Conservation (phyloP, 148 eudicot genomes). For the Heliosperma pusillum region DNA sequence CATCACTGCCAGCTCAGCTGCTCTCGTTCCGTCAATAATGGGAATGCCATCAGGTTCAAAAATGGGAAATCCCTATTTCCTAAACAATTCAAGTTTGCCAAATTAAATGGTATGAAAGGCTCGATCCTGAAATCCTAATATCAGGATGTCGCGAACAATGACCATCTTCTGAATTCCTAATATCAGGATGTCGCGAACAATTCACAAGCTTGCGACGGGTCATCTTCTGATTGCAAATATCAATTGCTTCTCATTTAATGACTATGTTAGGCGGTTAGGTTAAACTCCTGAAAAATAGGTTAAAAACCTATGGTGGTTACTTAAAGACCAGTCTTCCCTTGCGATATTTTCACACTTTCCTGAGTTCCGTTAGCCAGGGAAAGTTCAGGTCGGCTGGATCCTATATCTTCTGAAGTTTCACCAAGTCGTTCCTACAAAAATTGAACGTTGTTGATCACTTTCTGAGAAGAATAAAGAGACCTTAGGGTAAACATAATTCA, state of each 20-base stretch:
- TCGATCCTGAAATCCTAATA: conserved; percentile 29
- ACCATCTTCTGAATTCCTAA: conserved; percentile 13
- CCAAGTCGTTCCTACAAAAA: conserved; percentile 83
- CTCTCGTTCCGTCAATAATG: conserved; percentile 13
- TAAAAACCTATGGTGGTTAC: conserved; percentile 19
- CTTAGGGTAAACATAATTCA: too few species aligned
- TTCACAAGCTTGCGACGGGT: too few species aligned
- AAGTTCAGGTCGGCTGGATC: conserved; percentile 40
- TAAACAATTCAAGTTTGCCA: conserved; percentile 13
- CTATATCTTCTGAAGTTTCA: conserved; percentile 48
- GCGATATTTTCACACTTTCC: conserved; percentile 36
- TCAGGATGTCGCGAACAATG: conserved; percentile 25
- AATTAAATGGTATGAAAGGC: conserved; percentile 9
- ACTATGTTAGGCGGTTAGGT: conserved; percentile 39
- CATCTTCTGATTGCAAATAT: conserved; percentile 8
- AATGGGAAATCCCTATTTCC: conserved; percentile 12
- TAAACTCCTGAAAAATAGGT: conserved; percentile 31
- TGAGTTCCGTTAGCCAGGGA: conserved; percentile 30
- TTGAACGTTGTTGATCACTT: background rate
- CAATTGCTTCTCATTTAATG: conserved; percentile 24
- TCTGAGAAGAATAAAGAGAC: background rate
- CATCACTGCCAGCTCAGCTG: conserved; percentile 15
- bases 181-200: conserved; percentile 25
- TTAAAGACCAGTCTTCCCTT: conserved; percentile 38
- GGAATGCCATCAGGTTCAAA: conserved; percentile 19